Evolutionary conservation across 2,329 filamentous ascomycete species (phyloP), one percentile per base, ranked within the genome.

Genomic region (Leptographium wingfieldii): DNA sequence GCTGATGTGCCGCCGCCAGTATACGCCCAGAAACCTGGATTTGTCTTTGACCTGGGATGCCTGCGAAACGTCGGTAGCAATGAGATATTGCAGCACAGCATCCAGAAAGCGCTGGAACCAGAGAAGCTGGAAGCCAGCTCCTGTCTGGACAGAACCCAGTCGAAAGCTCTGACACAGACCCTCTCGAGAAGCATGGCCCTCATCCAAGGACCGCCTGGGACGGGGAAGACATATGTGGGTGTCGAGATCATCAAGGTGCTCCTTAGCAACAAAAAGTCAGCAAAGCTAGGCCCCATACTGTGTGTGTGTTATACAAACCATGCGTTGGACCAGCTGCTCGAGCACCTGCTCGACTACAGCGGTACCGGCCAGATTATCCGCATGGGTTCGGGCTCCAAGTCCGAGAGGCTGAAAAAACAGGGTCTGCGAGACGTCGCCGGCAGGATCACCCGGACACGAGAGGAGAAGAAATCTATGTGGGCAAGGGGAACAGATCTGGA

Each of bases 191-290:
- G 76, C 40, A 68, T 87, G 10, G 78, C 82, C 1, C 72, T 88
- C 5, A 85, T 88, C 12, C 85, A 89, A 71, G 86, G 86, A 0
- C 86, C 86, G 0, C 86, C 86, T 0, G 86, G 86, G 0, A 89
- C 86, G 0, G 86, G 86, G 0, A 89, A 89, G 67, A 80, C 76
- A 4, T 87, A 79, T 63, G 75, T 79, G 0, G 85, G 84, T 3
- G 75, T 82, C 2, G 74, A 78, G 52, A 68, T 88, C n/a, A 77
- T 86, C 61, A 78, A 79, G 61, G 74, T 77, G 0, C 67, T 86
- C 6, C 66, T 86, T 3, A 67, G 67, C 14, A 76, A 77, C 63
- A 75, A 74, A 56, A 38, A 49, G 0, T 63, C 65, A 9, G 72
- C 74, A 0, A 59, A 68, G 0, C 64, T 83, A 0, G 79, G 80